Evolutionary conservation across 1,284 basidiomycete species (phyloP).

Genomic region (Moniliella sp.): DNA sequence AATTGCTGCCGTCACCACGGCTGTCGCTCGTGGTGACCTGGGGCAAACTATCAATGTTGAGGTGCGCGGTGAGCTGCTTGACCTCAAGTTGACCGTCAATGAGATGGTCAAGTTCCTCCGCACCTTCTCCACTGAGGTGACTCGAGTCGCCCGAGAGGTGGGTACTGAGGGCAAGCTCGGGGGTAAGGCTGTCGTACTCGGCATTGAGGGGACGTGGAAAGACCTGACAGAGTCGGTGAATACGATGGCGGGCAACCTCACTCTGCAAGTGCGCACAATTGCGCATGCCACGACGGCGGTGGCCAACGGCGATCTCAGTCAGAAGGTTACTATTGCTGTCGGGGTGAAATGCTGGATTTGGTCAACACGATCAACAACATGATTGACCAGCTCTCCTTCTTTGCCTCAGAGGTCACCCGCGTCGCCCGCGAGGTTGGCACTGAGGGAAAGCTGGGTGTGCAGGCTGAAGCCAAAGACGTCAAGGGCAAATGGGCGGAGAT

Average conservation of each 20-base stretch:
- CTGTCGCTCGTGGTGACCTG: conserved; percentile 29
- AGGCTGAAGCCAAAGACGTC: conserved; percentile 89
- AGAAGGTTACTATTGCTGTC: conserved; percentile 75
- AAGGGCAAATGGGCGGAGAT: conserved; percentile 98
- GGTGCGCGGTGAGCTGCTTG: conserved; percentile 29
- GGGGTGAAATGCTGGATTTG: conserved; percentile 79
- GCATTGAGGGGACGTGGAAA: conserved; percentile 35
- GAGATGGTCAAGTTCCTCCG: conserved; percentile 34
- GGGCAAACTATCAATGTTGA: conserved; percentile 34
- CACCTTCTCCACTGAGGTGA: conserved; percentile 34
- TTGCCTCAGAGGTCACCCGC: conserved; percentile 79
- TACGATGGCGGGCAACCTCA: conserved; percentile 47
- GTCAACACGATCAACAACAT: conserved; percentile 46
- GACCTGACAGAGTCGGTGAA: conserved; percentile 62
- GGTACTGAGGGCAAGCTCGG: conserved; percentile 34
- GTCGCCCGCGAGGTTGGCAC: conserved; percentile 86
- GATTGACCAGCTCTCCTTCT: conserved; percentile 45
- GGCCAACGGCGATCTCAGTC: conserved; percentile 72
- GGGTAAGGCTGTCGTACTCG: conserved; percentile 31
- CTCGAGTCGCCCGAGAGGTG: conserved; percentile 33
- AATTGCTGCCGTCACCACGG: conserved; percentile 30
- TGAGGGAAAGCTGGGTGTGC: conserved; percentile 85
- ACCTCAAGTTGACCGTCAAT: conserved; percentile 31
- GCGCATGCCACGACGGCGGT: conserved; percentile 87
- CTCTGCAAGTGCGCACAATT: conserved; percentile 80